phyloP scores from a whole-genome alignment of 2,329 filamentous ascomycete species.

The Endothia cerciana region DNA sequence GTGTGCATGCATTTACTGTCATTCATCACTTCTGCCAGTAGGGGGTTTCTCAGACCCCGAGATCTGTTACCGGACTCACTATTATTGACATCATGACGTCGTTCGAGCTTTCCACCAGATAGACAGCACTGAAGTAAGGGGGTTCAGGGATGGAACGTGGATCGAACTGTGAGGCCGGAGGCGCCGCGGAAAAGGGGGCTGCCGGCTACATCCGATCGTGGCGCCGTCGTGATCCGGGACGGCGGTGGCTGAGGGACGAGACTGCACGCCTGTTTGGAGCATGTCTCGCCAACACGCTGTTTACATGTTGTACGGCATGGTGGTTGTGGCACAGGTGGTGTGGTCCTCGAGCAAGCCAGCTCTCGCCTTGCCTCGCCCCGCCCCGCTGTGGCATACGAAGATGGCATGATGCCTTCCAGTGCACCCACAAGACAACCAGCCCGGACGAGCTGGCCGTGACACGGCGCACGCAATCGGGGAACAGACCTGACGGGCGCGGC shows the following conservation, averaged over 20 bases:
- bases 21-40: neutral
- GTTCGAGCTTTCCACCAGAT: slow-evolving; percentile 2
- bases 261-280: neutral
- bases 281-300: neutral
- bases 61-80: neutral
- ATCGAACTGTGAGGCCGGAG: neutral
- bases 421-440: neutral
- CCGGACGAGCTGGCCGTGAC: neutral
- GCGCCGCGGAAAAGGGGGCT: slow-evolving; percentile 17
- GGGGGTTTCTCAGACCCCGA: neutral
- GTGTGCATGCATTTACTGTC: neutral
- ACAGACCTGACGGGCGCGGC: neutral
- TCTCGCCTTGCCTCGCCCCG: neutral
- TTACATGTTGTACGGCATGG: slow-evolving; percentile 6
- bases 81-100: slow-evolving; percentile 19
- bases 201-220: slow-evolving; percentile 20
- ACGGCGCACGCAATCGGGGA: neutral
- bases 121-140: slow-evolving; percentile 25
- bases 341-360: neutral
- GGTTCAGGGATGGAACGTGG: slow-evolving; percentile 24
- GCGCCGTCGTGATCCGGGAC: slow-evolving; percentile 9
- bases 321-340: neutral
- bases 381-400: neutral
- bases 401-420: neutral
- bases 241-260: neutral